Evolutionary conservation across 225 moss, liverwort and hornwort genomes (phyloP).

Genomic region (Polytrichum commune): DNA sequence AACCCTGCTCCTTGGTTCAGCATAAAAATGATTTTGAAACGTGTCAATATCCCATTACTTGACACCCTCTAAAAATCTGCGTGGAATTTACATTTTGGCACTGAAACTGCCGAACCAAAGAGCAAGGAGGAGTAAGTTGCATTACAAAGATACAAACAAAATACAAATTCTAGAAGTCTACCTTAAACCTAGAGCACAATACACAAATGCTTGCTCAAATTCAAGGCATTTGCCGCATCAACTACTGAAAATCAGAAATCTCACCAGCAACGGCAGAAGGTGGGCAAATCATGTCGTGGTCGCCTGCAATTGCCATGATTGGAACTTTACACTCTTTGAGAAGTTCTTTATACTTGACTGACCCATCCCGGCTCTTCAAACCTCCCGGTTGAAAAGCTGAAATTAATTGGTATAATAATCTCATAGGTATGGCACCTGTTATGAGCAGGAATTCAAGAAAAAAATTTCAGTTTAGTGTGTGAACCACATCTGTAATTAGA

Average conservation of each 20-base stretch:
- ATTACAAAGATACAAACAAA: too few species aligned
- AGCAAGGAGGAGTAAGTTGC: too few species aligned
- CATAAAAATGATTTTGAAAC: too few species aligned
- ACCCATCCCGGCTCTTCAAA: slow-evolving; percentile 70
- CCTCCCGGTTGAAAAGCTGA: slow-evolving; percentile 80
- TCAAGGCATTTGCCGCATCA: too few species aligned
- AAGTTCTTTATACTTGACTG: slow-evolving; percentile 78
- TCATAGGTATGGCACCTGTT: slow-evolving; percentile 84
- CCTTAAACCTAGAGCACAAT: too few species aligned
- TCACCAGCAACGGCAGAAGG: slow-evolving; percentile 77
- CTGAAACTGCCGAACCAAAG: too few species aligned
- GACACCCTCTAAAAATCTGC: too few species aligned
- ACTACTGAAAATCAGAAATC: background rate
- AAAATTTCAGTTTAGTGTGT: slow-evolving; percentile 6
- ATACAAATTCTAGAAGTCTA: too few species aligned
- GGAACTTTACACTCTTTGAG: slow-evolving; percentile 72
- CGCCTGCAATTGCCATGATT: slow-evolving; percentile 84
- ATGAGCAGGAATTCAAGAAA: background rate
- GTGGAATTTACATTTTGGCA: too few species aligned
- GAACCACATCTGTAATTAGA: background rate
- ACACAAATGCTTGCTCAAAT: too few species aligned
- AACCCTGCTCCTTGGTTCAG: too few species aligned
- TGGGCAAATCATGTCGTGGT: slow-evolving; percentile 85
- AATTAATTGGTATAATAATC: slow-evolving; percentile 69
- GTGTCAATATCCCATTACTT: too few species aligned